These are phyloP conservation scores for Mycena vulgaris DNA, from an alignment of 768 basidiomycete species.

Conservation along the genomic window DNA sequence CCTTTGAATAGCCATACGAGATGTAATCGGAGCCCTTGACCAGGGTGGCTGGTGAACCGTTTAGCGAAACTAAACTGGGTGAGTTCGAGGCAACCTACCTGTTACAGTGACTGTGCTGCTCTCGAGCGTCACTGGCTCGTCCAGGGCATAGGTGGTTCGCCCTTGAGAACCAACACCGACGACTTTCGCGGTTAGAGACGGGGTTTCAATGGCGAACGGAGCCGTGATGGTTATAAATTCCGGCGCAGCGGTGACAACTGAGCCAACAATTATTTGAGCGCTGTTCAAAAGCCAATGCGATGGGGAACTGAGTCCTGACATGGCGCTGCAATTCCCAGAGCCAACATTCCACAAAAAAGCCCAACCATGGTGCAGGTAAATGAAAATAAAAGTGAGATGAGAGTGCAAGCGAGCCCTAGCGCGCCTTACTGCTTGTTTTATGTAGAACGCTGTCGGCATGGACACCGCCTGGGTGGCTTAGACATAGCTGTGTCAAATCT, in stretches of 20 bases:
- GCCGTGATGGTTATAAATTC: background rate
- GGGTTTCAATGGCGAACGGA: background rate
- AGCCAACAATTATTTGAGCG: background rate
- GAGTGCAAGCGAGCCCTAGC: too few relatives aligned
- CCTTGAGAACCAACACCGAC: constrained; percentile 7
- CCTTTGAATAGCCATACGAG: constrained; percentile 47
- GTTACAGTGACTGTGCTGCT: background rate
- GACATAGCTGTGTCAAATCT: too few relatives aligned
- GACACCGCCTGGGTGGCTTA: too few relatives aligned
- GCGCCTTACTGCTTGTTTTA: too few relatives aligned
- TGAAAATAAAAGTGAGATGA: too few relatives aligned
- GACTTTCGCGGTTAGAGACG: background rate
- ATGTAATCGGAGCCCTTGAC: constrained; percentile 58
- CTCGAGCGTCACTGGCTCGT: background rate
- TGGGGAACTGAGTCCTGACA: too few relatives aligned
- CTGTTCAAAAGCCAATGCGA: background rate
- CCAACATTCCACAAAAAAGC: too few relatives aligned
- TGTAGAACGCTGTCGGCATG: too few relatives aligned
- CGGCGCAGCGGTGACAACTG: background rate
- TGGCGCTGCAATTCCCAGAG: too few relatives aligned
- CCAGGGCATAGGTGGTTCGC: background rate
- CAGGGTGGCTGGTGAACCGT: constrained; percentile 53
- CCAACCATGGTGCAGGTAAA: too few relatives aligned
- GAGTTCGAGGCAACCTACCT: background rate
- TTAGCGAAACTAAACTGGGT: background rate